Evolutionary conservation across 192 early-diverging fungal genomes (phyloP).

Genomic region (Paraglomus brasilianum): DNA sequence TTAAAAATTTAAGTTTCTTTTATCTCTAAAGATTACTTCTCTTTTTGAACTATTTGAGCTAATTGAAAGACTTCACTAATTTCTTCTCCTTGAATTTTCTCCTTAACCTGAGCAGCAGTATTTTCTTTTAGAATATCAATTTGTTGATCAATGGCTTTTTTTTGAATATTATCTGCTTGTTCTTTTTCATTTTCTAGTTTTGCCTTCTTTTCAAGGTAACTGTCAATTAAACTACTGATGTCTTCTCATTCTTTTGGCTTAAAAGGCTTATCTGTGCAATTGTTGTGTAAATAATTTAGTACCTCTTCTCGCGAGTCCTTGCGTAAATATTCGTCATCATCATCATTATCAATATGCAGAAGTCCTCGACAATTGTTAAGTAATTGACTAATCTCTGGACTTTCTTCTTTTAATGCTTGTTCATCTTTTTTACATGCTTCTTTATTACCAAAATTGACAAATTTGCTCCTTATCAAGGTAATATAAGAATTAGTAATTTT

Average conservation of each 20-base stretch:
- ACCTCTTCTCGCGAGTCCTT: neutral
- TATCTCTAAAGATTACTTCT: too few species aligned
- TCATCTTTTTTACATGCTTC: neutral
- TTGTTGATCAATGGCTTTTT: too few species aligned
- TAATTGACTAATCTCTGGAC: neutral
- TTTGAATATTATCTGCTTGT: too few species aligned
- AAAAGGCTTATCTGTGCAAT: neutral
- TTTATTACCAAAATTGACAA: conserved; percentile 1
- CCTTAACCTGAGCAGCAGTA: too few species aligned
- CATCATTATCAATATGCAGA: conserved; percentile 1
- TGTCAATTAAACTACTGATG: neutral
- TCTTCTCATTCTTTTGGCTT: conserved; percentile 6
- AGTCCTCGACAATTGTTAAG: neutral
- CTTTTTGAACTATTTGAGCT: too few species aligned
- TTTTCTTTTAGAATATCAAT: too few species aligned
- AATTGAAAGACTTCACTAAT: too few species aligned
- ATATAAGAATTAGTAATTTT: conserved; percentile 2
- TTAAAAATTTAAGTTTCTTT: too few species aligned
- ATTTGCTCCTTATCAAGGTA: neutral
- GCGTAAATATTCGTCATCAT: neutral
- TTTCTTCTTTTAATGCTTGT: neutral
- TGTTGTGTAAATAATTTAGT: neutral
- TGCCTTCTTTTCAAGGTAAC: neutral
- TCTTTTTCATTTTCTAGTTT: neutral
- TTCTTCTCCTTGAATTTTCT: too few species aligned